Percentiles rank a stretch among this genome's conserved stretches.
phyloP scores from a whole-genome alignment of 2,329 filamentous ascomycete species.

The Verticillium tricorpus region DNA sequence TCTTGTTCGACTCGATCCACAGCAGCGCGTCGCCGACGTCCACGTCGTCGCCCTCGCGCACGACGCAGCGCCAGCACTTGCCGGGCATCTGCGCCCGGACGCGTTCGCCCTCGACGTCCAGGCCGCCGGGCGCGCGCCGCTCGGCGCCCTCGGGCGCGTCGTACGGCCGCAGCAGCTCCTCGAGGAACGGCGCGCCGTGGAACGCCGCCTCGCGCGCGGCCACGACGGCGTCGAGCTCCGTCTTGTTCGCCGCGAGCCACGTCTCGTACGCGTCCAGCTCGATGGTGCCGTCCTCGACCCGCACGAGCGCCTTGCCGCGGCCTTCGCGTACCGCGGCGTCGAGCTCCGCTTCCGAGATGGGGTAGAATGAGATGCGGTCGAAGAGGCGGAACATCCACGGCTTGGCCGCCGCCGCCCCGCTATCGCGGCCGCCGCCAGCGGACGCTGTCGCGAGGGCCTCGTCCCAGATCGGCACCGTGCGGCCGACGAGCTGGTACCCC shows the following conservation, averaged over 20 bases:
- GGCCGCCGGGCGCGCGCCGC: neutral
- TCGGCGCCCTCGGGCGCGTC: constrained; percentile 5
- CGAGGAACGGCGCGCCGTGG: constrained; percentile 19
- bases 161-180: constrained; percentile 22
- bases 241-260: constrained; percentile 24
- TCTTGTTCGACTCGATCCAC: constrained; percentile 32
- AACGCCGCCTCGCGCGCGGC: constrained; percentile 20
- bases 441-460: constrained; percentile 6
- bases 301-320: constrained; percentile 18
- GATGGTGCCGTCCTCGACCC: constrained; percentile 19
- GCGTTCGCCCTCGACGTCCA: constrained; percentile 14
- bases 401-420: neutral
- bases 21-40: constrained; percentile 23
- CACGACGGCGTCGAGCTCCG: constrained; percentile 16
- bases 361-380: constrained; percentile 27
- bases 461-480: constrained; percentile 29
- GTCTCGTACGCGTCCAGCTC: constrained; percentile 25
- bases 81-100: constrained; percentile 27
- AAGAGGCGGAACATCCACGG: constrained; percentile 26
- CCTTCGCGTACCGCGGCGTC: constrained; percentile 14
- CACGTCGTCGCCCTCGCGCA: constrained; percentile 18
- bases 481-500: constrained; percentile 31
- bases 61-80: constrained; percentile 26
- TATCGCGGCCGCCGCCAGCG: neutral
- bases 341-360: constrained; percentile 21